Base-by-base conservation (phyloP, 352 stramenopile genomes). In the Achlya hypogyna region DNA sequence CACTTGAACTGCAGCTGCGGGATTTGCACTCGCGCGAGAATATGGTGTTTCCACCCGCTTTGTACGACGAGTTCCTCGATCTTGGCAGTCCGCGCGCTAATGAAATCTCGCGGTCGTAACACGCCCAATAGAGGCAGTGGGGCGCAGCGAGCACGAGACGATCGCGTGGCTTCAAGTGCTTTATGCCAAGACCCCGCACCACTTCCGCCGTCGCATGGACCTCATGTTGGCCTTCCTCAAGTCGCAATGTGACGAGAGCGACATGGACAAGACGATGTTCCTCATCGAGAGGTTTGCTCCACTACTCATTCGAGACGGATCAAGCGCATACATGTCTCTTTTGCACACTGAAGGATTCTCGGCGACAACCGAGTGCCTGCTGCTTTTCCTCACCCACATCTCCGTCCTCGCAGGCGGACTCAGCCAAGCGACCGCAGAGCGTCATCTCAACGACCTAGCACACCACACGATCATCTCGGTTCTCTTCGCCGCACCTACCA, bases 401-500 rank as follows among this genome's bases (percentile, higher is more conserved):
- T 20, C 25, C 53, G 29, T 62, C 45, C 25, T 62, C 16, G 34
- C 6, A 6, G 34, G 34, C 34, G 34, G 34, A 42, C 34, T 42
- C 22, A 10, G 12, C 34, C 12, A 6, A 8, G 28, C 25, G 49
- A 31, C 28, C 6, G 10, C 23, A 14, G 47, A 29, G 12, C 47
- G 10, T 10, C 47, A 42, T 14, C 10, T 53, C 9, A n/a, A 53
- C 23, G 10, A 22, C n/a, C 47, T 53, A 29, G 9, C 23, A n/a
- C n/a, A 53, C 47, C 12, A 23, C 9, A 53, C 47, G 25, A 1
- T 53, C 9, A 10, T 16, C n/a, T 16, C 47, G 14, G 20, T 10
- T n/a, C 47, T 53, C n/a, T 58, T 58, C 35, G 51, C 22, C 20
- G 1, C 47, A 14, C 47, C 47, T 10, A 10, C 79, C 8, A n/a